Evolutionary conservation across 2,329 filamentous ascomycete genomes (phyloP).

Genomic region (Colletotrichum liriopes): DNA sequence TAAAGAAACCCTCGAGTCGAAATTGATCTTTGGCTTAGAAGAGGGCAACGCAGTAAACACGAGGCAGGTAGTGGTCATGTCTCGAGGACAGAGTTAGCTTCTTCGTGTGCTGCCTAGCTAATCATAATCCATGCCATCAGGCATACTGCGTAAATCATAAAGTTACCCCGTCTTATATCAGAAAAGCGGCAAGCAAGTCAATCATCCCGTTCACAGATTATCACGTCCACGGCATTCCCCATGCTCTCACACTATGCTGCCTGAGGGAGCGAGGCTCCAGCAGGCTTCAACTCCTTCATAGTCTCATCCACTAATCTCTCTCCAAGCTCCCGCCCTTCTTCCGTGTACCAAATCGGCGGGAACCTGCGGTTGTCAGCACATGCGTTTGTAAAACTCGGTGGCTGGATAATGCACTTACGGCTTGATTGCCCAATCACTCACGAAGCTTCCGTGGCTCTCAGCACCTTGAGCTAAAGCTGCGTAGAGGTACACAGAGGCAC

Average conservation of each 20-base stretch:
- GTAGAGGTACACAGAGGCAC: slow-evolving; percentile 45
- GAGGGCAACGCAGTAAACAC: no score
- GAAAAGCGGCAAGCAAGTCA: not conserved
- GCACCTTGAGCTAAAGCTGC: slow-evolving; percentile 42
- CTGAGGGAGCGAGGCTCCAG: slow-evolving; percentile 6
- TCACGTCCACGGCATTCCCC: not conserved
- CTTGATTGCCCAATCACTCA: not conserved
- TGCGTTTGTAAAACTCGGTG: not conserved
- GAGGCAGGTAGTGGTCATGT: no score
- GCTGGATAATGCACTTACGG: not conserved
- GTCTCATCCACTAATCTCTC: slow-evolving; percentile 59
- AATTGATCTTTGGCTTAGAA: no score
- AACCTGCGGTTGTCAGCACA: slow-evolving; percentile 48
- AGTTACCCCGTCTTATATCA: no score
- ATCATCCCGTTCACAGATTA: not conserved
- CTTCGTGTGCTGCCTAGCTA: no score
- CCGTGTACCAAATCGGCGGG: slow-evolving; percentile 51
- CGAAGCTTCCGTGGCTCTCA: slow-evolving; percentile 47
- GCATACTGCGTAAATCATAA: no score
- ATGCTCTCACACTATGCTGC: not conserved
- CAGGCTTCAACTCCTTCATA: slow-evolving; percentile 48
- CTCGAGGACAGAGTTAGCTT: no score
- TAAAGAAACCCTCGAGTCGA: no score
- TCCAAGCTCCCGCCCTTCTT: slow-evolving; percentile 53
- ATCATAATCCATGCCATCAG: no score